Conservation (phyloP, 2,329 filamentous ascomycete species). For the Claviceps purpurea region DNA sequence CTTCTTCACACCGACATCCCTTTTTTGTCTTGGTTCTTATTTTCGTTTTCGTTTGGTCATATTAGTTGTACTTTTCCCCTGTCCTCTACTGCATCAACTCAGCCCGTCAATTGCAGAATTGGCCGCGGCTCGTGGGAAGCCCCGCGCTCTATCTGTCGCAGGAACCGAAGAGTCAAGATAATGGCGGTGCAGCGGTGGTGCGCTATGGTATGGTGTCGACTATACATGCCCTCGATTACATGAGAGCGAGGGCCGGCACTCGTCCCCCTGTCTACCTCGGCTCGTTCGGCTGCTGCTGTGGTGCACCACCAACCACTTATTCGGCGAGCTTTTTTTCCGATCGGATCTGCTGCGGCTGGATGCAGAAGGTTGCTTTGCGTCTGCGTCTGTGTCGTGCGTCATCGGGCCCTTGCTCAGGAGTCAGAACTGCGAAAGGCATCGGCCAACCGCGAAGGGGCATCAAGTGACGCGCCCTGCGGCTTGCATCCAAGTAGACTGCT, state of each 20-base stretch:
- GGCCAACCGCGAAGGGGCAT: neutral
- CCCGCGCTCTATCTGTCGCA: neutral
- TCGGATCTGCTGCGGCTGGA: neutral
- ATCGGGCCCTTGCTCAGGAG: neutral
- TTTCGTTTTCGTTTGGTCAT: neutral
- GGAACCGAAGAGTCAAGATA: neutral
- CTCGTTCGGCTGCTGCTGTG: neutral
- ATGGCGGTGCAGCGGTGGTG: neutral
- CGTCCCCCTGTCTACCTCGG: neutral
- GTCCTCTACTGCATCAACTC: neutral
- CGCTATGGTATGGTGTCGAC: neutral
- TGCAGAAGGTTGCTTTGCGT: neutral
- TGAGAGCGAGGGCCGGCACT: neutral
- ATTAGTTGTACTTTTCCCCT: neutral
- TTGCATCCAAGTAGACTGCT: neutral
- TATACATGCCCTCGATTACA: neutral
- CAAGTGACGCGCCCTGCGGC: neutral
- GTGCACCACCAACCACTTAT: slow-evolving; percentile 3
- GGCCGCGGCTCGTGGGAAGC: neutral
- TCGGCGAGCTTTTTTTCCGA: slow-evolving; percentile 2
- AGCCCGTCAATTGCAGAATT: neutral
- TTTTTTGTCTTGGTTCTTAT: neutral
- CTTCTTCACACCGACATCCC: neutral
- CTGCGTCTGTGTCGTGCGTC: neutral
- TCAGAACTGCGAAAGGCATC: neutral